phyloP scores from a whole-genome alignment of 805 yeast species.

The Sugiyamaella smithiae region DNA sequence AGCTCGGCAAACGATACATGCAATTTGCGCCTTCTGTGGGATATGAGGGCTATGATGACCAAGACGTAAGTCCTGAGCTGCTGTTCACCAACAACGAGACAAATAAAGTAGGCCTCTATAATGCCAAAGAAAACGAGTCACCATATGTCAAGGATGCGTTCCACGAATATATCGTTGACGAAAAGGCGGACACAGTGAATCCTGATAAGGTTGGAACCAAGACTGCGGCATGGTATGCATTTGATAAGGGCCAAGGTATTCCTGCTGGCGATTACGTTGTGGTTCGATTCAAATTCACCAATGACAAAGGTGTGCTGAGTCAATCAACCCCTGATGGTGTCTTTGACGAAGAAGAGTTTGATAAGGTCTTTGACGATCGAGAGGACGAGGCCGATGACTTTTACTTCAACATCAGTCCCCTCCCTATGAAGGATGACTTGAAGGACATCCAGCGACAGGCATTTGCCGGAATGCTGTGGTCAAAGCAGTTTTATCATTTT shows the following conservation, averaged over 20 bases:
- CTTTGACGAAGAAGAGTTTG: constrained; percentile 73
- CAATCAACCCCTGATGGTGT: constrained; percentile 31
- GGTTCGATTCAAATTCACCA: constrained; percentile 69
- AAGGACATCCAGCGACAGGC: constrained; percentile 89
- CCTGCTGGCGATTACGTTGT: constrained; percentile 88
- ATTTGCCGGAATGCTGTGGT: constrained; percentile 90
- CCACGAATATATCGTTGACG: constrained; percentile 75
- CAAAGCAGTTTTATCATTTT: constrained; percentile 86
- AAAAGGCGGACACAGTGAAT: constrained; percentile 58
- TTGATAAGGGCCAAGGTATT: constrained; percentile 72
- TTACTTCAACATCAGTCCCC: constrained; percentile 82
- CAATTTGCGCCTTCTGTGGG: constrained; percentile 87
- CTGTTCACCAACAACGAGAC: constrained; percentile 90
- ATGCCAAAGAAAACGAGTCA: constrained; percentile 49
- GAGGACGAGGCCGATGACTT: constrained; percentile 89
- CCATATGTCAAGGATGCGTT: constrained; percentile 82
- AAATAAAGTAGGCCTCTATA: constrained; percentile 64
- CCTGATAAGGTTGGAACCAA: constrained; percentile 76
- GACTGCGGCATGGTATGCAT: constrained; percentile 77
- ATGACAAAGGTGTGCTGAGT: constrained; percentile 19
- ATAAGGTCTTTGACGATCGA: constrained; percentile 62
- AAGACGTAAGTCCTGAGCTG: constrained; percentile 70
- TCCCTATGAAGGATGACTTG: constrained; percentile 76
- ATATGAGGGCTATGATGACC: constrained; percentile 44
- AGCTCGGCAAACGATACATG: constrained; percentile 62